Base-by-base conservation (phyloP, 805 yeast genomes). In the Lipomyces kockii region DNA sequence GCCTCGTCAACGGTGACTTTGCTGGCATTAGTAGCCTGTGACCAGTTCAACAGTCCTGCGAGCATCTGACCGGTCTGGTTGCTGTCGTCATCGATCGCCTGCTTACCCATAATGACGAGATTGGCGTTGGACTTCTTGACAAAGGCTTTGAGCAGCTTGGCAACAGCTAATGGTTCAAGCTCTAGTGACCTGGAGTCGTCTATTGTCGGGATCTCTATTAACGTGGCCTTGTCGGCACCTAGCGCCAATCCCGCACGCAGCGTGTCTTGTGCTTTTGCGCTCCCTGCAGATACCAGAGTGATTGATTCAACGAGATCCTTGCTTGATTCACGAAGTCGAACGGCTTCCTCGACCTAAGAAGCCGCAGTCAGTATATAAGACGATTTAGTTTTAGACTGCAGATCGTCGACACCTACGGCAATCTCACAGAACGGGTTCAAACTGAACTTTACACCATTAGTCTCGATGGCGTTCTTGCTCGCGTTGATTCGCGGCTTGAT, bases 401-500 rank as follows among this genome's bases (percentile, higher is more conserved):
- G 22, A 25, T 35, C 25, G 49, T 17, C 14, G 27, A 39, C 20
- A 70, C 75, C 20, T 62, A 69, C 86, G 8, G 99, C 99, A 77
- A 95, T 95, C 80, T 95, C 99, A 80, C 97, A 95, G 80, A 95
- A 95, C 65, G 99, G 99, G 78, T 95, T 95, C 78, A 94, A 91
- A 76, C 92, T 86, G 83, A 89, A 92, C 81, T 94, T 94, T 73
- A 91, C 91, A 66, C 97, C 98, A 71, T 89, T 86, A 64, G 94
- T 87, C 73, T 92, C 97, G 60, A 90, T 87, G 5, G 95, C 97
- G 11, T 92, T 89, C 60, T 87, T 87, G 14, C 96, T 82, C 78
- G 91, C 88, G 83, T 92, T 92, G 79, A 94, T 89, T 75, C 98
- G 85, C 58, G 99, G 99, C 80, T 90, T 90, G 74, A 93, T 85